Conservation (phyloP, 768 basidiomycete species). For the Cytidiella melzeri region DNA sequence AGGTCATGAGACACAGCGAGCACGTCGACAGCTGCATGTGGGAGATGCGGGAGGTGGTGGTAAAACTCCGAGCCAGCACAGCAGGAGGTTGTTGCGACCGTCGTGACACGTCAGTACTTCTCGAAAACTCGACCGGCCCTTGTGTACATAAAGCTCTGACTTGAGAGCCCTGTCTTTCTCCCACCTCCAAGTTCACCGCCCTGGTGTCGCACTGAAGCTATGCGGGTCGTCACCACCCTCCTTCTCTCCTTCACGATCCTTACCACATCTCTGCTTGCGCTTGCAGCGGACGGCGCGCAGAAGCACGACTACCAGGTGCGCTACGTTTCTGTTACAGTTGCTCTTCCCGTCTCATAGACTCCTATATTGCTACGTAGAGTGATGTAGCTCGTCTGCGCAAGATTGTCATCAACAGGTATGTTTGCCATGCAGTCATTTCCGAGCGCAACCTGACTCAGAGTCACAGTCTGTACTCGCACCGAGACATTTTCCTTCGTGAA, state of each 20-base stretch:
- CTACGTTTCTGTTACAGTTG: slow-evolving; percentile 6
- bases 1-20: not conserved
- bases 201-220: slow-evolving; percentile 22
- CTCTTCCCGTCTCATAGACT: not conserved
- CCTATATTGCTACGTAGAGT: slow-evolving; percentile 44
- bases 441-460: slow-evolving; percentile 14
- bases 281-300: slow-evolving; percentile 33
- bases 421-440: slow-evolving; percentile 1
- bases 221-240: slow-evolving; percentile 50
- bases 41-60: not conserved
- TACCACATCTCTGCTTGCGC: slow-evolving; percentile 42
- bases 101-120: not conserved
- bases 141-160: not conserved
- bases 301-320: slow-evolving; percentile 70
- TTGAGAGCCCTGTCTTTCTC: not conserved
- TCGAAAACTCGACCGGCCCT: not conserved
- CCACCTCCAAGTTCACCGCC: not conserved
- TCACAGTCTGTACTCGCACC: slow-evolving; percentile 73
- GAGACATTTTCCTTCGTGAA: slow-evolving; percentile 85
- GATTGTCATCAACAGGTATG: slow-evolving; percentile 84
- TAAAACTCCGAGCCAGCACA: not conserved
- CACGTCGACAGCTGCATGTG: not conserved
- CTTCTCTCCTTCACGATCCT: slow-evolving; percentile 41
- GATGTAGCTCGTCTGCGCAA: slow-evolving; percentile 90
- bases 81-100: too few species aligned